Conservation (phyloP, 2,329 filamentous ascomycete species). For the Paracorniculantispora psalliotae region DNA sequence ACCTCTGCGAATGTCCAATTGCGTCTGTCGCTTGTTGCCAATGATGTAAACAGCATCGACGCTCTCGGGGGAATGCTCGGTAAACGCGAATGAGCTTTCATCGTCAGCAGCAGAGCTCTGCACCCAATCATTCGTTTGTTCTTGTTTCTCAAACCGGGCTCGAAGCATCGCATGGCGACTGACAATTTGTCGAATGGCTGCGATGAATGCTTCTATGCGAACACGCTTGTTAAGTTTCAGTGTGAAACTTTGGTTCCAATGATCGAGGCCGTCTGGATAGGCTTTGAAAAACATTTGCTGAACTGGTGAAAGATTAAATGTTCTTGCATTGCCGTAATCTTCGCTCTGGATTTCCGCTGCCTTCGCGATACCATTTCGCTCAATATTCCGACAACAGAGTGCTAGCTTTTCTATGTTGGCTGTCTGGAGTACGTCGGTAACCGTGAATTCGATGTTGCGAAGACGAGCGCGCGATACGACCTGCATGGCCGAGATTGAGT, state of each 20-base stretch:
- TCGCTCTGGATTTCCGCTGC: no score
- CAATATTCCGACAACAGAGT: slow-evolving; percentile 19
- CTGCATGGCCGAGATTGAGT: slow-evolving; percentile 33
- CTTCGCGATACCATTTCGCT: neutral
- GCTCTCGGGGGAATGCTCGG: no score
- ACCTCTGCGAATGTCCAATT: no score
- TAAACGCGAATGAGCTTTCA: neutral
- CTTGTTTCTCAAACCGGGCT: slow-evolving; percentile 23
- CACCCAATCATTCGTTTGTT: slow-evolving; percentile 16
- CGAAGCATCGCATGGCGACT: slow-evolving; percentile 32
- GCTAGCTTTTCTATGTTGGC: neutral
- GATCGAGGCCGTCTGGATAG: slow-evolving; percentile 16
- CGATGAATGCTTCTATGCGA: slow-evolving; percentile 10
- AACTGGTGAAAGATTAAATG: neutral
- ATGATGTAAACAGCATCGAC: no score
- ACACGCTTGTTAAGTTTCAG: slow-evolving; percentile 26
- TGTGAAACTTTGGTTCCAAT: slow-evolving; percentile 42
- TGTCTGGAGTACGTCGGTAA: slow-evolving; percentile 16
- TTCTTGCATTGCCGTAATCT: neutral
- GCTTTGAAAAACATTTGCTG: neutral
- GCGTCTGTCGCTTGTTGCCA: no score
- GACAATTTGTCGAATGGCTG: slow-evolving; percentile 24
- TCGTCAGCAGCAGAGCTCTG: slow-evolving; percentile 12
- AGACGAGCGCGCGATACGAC: slow-evolving; percentile 22
- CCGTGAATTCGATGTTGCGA: slow-evolving; percentile 20